A percentile compares a stretch with the other conserved stretches of the same genome.
phyloP scores from a whole-genome alignment of 2,329 filamentous ascomycete genomes.

The Fusarium albosuccineum region DNA sequence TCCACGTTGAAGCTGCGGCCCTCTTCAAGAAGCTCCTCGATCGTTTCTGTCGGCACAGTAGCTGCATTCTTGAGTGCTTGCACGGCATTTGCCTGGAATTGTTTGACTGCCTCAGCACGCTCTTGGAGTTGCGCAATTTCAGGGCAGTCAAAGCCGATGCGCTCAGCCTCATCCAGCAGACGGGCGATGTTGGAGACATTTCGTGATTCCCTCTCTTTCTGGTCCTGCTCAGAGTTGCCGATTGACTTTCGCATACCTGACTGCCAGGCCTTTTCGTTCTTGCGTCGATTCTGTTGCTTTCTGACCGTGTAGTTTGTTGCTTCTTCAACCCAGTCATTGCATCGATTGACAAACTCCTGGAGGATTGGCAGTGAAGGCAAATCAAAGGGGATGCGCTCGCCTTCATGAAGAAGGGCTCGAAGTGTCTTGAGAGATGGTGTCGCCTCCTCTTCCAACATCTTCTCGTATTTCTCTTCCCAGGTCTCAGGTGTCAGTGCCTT shows the following conservation, averaged over 20 bases:
- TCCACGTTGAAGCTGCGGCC: conserved; percentile 92
- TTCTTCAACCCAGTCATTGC: conserved; percentile 98
- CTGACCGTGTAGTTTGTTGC: conserved; percentile 95
- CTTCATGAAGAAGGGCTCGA: conserved; percentile 87
- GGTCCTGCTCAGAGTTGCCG: conserved; percentile 67
- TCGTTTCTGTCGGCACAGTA: conserved; percentile 75
- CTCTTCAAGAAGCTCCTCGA: conserved; percentile 91
- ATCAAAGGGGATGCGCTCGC: conserved; percentile 94
- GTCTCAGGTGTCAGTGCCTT: conserved; percentile 87
- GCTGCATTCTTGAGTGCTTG: conserved; percentile 76
- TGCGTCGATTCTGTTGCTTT: conserved; percentile 96
- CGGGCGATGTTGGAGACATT: conserved; percentile 90
- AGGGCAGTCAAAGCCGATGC: conserved; percentile 91
- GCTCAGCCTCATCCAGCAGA: conserved; percentile 84
- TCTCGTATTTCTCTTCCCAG: conserved; percentile 93
- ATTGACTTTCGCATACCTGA: conserved; percentile 79
- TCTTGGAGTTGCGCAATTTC: conserved; percentile 90
- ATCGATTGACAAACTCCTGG: conserved; percentile 91
- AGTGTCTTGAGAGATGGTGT: conserved; percentile 88
- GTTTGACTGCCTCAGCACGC: conserved; percentile 84
- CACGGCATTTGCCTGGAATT: conserved; percentile 83
- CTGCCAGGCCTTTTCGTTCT: conserved; percentile 90
- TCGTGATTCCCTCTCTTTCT: conserved; percentile 87
- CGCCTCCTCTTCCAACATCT: conserved; percentile 83
- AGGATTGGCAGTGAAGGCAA: conserved; percentile 85